phyloP scores from a whole-genome alignment of 306 rosid species.

The Benincasa hispida region DNA sequence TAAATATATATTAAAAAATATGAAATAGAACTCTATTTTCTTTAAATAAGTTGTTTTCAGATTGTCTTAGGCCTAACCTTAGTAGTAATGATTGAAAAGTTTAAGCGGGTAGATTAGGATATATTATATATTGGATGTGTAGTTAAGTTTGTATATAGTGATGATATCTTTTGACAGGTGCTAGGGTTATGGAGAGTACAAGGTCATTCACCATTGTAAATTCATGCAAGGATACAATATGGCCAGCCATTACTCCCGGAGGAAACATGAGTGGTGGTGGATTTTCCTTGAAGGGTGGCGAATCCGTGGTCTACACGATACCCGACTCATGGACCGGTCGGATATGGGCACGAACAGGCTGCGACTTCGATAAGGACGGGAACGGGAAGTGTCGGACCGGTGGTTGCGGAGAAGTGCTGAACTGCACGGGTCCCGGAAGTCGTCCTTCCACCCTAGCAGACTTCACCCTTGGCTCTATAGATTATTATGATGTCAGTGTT shows the following conservation, averaged over 20 bases:
- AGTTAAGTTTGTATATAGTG: too few species aligned
- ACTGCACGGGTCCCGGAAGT: constrained; percentile 33
- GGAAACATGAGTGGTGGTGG: constrained; percentile 39
- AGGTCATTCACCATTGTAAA: constrained; percentile 27
- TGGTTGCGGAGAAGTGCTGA: constrained; percentile 30
- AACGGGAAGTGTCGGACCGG: constrained; percentile 49
- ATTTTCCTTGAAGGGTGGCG: constrained; percentile 7
- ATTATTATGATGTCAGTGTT: constrained; percentile 51
- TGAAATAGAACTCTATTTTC: too few species aligned
- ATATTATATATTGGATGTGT: background rate
- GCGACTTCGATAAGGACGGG: constrained; percentile 41
- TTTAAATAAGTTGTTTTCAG: too few species aligned
- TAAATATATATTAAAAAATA: too few species aligned
- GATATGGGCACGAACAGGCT: constrained; percentile 55
- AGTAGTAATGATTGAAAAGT: background rate
- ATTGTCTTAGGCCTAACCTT: background rate
- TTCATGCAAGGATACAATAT: constrained; percentile 44
- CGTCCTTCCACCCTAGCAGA: constrained; percentile 46
- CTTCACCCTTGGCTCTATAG: constrained; percentile 29
- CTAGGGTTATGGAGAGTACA: background rate
- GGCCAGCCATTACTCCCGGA: constrained; percentile 42
- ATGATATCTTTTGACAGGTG: background rate
- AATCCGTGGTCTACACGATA: background rate
- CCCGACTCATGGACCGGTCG: constrained; percentile 22
- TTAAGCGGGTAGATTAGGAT: background rate